Base-by-base conservation (phyloP, 495 filamentous ascomycete species). In the Xylaria bambusicola region DNA sequence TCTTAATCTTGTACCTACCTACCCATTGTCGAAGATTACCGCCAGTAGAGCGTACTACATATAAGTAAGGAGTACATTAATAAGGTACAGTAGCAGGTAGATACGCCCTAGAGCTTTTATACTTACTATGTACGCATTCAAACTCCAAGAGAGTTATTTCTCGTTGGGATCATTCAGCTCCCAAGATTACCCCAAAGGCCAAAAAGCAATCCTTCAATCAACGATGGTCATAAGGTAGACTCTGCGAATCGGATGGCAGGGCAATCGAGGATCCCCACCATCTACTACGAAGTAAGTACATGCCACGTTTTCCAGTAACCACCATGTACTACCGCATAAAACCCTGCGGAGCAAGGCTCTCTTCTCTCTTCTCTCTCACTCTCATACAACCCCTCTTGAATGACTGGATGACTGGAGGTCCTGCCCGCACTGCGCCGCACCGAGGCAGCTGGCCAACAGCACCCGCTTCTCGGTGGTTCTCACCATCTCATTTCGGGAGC, bases 391-490 rank as follows among this genome's bases (percentile, higher is more conserved):
- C 31, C 31, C 31, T 33, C 31, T 33, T 6, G 6, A 33, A 38
- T n/a, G n/a, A 6, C 36, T 38, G 15, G 36, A n/a, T n/a, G n/a
- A n/a, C n/a, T n/a, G n/a, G n/a, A n/a, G n/a, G n/a, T n/a, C n/a
- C n/a, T n/a, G n/a, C n/a, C n/a, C n/a, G n/a, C 48, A 53, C 56
- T 61, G 42, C 53, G 45, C 53, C 52, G 45, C 60, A 58, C 62
- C 65, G 66, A 56, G 65, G 66, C 65, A 62, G 68, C 61, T 63
- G 65, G 50, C 60, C 62, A 56, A 45, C 60, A 57, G 66, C 63
- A 66, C 52, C n/a, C n/a, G 60, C 62, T 64, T 71, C 27, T 71
- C 68, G 68, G 68, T 71, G 63, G 63, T 68, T 71, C 68, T 71
- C 62, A 56, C 65, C 68, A 71, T 61, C 51, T 61, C 58, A 61